A percentile compares a stretch with the other conserved stretches of the same genome.
These are phyloP conservation scores for Teunomyces gatunensis DNA, from an alignment of 805 yeast genomes.

Conservation along the genomic window DNA sequence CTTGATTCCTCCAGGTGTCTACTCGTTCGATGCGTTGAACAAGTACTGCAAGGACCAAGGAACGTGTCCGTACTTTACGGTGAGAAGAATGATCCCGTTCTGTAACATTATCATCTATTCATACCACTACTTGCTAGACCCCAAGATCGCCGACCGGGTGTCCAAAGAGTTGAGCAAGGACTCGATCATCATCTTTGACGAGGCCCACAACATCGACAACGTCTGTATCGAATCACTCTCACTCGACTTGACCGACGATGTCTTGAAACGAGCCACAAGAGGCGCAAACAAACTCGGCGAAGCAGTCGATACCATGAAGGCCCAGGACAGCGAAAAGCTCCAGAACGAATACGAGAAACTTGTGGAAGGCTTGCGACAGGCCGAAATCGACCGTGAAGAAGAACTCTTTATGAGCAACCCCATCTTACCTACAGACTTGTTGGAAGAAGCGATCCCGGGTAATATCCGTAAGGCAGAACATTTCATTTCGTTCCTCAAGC, in stretches of 20 bases:
- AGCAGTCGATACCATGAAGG: slow-evolving; percentile 82
- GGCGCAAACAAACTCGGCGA: slow-evolving; percentile 80
- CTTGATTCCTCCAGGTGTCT: slow-evolving; percentile 88
- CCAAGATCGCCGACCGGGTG: slow-evolving; percentile 94
- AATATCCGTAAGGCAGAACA: slow-evolving; percentile 97
- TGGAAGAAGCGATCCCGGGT: slow-evolving; percentile 95
- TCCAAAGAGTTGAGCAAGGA: slow-evolving; percentile 90
- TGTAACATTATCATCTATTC: slow-evolving; percentile 95
- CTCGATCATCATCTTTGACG: slow-evolving; percentile 92
- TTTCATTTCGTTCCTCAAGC: slow-evolving; percentile 85
- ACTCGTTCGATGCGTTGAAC: slow-evolving; percentile 82
- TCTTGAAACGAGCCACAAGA: slow-evolving; percentile 77
- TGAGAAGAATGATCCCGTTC: slow-evolving; percentile 93
- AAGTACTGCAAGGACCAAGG: slow-evolving; percentile 74
- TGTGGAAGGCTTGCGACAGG: slow-evolving; percentile 83
- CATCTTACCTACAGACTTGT: slow-evolving; percentile 75
- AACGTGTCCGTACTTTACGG: slow-evolving; percentile 95
- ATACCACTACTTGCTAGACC: slow-evolving; percentile 93
- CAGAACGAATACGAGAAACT: slow-evolving; percentile 89
- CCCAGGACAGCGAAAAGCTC: slow-evolving; percentile 75
- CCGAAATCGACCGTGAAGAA: slow-evolving; percentile 61
- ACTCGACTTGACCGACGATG: slow-evolving; percentile 87
- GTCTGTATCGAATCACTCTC: slow-evolving; percentile 96
- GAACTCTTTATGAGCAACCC: slow-evolving; percentile 86
- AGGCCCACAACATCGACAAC: slow-evolving; percentile 97